phyloP scores from a whole-genome alignment of 2,329 filamentous ascomycete species.

The Calonectria pseudoreteaudii region DNA sequence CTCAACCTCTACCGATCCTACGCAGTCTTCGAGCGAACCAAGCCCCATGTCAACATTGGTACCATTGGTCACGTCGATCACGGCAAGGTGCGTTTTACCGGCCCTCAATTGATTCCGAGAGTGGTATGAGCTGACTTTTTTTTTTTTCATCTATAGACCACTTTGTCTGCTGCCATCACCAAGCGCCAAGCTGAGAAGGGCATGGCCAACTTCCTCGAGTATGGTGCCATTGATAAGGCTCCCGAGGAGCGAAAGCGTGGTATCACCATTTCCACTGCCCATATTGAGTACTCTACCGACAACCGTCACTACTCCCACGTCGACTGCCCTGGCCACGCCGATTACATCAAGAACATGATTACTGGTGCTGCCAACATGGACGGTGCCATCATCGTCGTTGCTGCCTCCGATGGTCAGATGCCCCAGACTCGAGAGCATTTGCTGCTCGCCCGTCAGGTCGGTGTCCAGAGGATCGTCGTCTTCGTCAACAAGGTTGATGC shows the following conservation, averaged over 20 bases:
- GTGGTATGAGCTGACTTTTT: constrained; percentile 31
- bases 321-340: constrained; percentile 99
- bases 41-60: constrained; percentile 99
- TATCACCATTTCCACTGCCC: constrained; percentile 98
- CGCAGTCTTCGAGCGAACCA: constrained; percentile 84
- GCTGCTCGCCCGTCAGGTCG: constrained; percentile 96
- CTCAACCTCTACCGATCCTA: constrained; percentile 75
- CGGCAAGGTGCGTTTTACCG: constrained; percentile 79
- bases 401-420: constrained; percentile 99
- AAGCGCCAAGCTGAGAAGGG: constrained; percentile 98
- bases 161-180: constrained; percentile 97
- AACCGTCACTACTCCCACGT: constrained; percentile 98
- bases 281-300: constrained; percentile 98
- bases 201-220: constrained; percentile 93
- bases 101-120: constrained; percentile 6
- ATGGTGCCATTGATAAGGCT: constrained; percentile 98
- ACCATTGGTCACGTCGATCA: constrained; percentile 99
- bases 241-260: constrained; percentile 99
- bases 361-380: constrained; percentile 99
- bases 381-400: constrained; percentile 97
- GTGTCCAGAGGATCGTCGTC: constrained; percentile 97
- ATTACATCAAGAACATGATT: constrained; percentile 99
- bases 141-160: constrained; percentile 74
- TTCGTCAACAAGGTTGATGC: constrained; percentile 99
- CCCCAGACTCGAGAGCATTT: constrained; percentile 99